phyloP scores from a whole-genome alignment of 2,329 filamentous ascomycete species.

The Cladosporium sp. region DNA sequence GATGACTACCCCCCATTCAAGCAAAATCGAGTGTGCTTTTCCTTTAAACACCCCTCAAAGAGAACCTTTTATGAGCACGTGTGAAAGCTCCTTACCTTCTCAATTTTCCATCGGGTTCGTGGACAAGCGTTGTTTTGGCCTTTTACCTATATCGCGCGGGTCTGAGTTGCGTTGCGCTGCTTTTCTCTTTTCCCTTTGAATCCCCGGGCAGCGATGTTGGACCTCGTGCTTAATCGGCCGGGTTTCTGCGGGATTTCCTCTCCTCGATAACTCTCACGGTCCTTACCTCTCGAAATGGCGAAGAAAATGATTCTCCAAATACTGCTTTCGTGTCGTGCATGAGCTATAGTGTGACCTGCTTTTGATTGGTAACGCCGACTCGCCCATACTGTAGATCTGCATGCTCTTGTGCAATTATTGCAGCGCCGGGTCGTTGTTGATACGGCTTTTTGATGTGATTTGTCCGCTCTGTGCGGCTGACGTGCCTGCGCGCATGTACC shows the following conservation, averaged over 20 bases:
- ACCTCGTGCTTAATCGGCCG: constrained; percentile 9
- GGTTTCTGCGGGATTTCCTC: constrained; percentile 6
- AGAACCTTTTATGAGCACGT: background rate
- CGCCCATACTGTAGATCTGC: too few species aligned
- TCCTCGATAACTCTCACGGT: background rate
- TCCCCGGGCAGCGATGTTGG: constrained; percentile 4
- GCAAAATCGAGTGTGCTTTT: constrained; percentile 13
- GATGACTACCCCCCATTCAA: constrained; percentile 11
- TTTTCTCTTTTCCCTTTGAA: background rate
- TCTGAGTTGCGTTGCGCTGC: background rate
- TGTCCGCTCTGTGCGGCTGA: background rate
- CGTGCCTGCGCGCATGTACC: background rate
- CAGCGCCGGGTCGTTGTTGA: too few species aligned
- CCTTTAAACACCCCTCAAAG: background rate
- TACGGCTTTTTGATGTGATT: too few species aligned
- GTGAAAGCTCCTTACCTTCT: too few species aligned
- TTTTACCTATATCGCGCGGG: background rate
- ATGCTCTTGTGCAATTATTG: too few species aligned
- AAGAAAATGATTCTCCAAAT: background rate
- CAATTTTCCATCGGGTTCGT: background rate
- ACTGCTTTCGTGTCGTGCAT: too few species aligned
- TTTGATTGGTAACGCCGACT: too few species aligned
- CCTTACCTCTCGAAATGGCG: background rate
- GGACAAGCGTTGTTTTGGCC: background rate
- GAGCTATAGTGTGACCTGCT: too few species aligned